phyloP scores from a whole-genome alignment of 768 basidiomycete species.

The Pholiota molesta region DNA sequence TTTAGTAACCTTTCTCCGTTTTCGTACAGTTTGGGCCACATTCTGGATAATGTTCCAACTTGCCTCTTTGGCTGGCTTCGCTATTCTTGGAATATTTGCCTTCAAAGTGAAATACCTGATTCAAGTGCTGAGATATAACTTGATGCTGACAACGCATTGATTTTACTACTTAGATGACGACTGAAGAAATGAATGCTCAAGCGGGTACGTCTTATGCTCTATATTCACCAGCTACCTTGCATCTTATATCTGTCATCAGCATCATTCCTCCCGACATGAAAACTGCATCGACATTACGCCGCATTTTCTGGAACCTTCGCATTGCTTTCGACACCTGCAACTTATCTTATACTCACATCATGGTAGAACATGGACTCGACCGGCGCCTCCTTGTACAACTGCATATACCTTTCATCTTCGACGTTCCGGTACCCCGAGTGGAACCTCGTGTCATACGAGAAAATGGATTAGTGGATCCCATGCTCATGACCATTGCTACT shows the following conservation, averaged over 20 bases:
- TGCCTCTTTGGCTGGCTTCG: slow-evolving; percentile 73
- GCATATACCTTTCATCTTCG: not conserved
- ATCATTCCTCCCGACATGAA: slow-evolving; percentile 62
- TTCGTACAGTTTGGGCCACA: slow-evolving; percentile 73
- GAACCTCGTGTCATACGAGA: not conserved
- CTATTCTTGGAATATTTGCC: slow-evolving; percentile 76
- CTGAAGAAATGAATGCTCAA: slow-evolving; percentile 67
- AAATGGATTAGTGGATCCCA: not conserved
- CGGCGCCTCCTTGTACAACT: not conserved
- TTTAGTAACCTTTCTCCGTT: slow-evolving; percentile 1
- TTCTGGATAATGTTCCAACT: slow-evolving; percentile 85
- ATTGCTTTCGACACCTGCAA: not conserved
- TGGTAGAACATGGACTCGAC: not conserved
- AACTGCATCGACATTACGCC: not conserved
- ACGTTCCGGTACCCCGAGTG: not conserved
- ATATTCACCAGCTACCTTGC: slow-evolving; percentile 9
- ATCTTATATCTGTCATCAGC: slow-evolving; percentile 34
- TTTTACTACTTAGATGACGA: slow-evolving; percentile 41
- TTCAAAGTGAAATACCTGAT: slow-evolving; percentile 66
- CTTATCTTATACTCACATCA: not conserved
- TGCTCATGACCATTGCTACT: not conserved
- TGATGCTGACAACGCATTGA: slow-evolving; percentile 3
- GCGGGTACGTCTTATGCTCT: slow-evolving; percentile 50
- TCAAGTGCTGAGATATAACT: not conserved
- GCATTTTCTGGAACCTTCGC: not conserved